Conservation (phyloP, 177 flowering plant genomes). For the Vitis hybrid region DNA sequence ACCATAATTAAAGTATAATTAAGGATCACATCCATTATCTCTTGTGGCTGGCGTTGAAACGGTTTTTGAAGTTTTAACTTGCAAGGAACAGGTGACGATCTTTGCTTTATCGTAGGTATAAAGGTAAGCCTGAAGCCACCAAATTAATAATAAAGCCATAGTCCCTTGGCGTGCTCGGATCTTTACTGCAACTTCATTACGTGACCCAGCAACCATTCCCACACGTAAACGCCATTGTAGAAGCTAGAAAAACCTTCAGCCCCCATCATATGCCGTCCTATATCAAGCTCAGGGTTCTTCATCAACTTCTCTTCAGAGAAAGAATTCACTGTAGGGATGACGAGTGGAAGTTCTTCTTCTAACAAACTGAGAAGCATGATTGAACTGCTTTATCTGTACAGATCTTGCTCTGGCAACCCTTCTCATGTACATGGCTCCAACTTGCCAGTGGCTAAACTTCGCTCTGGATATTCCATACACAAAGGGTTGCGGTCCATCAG, state of each 20-base stretch:
- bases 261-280: background rate
- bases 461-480: conserved; percentile 1
- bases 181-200: background rate
- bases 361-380: conserved; percentile 6
- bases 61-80: conserved; percentile 6
- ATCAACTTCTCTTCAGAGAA: background rate
- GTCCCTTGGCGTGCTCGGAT: conserved; percentile 2
- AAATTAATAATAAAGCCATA: too few species aligned
- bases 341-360: background rate
- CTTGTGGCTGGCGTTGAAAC: background rate
- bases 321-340: background rate
- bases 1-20: too few species aligned
- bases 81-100: conserved; percentile 9
- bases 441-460: background rate
- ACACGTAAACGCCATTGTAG: too few species aligned
- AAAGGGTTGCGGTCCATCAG: conserved; percentile 13
- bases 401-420: background rate
- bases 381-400: background rate
- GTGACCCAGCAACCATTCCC: too few species aligned
- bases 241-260: background rate
- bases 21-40: background rate
- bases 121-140: too few species aligned
- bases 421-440: background rate
- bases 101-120: background rate
- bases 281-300: background rate